Evolutionary conservation across 371 early-diverging fungal genomes (phyloP), one percentile per base, ranked within the genome.

Genomic region (Lichtheimia hyalospora): DNA sequence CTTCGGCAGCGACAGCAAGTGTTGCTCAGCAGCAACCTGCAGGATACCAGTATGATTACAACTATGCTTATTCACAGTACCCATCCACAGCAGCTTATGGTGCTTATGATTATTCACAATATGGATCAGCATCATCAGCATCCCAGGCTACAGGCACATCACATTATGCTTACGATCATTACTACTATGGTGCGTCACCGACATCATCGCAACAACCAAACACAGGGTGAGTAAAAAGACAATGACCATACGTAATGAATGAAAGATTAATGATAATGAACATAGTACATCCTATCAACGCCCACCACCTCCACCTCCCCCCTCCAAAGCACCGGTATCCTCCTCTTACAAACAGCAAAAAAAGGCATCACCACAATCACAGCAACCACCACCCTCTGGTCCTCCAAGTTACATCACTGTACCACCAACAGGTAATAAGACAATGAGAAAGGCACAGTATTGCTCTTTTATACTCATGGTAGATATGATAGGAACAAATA

Each of bases 31-130:
- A 46, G 18, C 21, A n/a, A 46, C 46, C 5, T 18, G 46, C 46
- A 13, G 43, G 25, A 24, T 54, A 64, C 53, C 57, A 54, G 34
- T 67, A 67, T 43, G 63, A 63, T 49, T 67, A 67, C 41, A 56
- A 40, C 51, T 61, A 66, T 50, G 66, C 43, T 24, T 63, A 63
- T 28, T 24, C 55, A 34, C 42, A 54, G 23, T 57, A 60, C 57
- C 34, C 34, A 34, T 2, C 34, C 10, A 34, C 34, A 5, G 54
- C 43, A 25, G 46, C 44, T 43, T 55, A 60, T 41, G 51, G 43
- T 18, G 57, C 52, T 57, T 63, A 57, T 53, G 57, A 57, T 52
- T 63, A 57, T 53, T 15, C 23, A 7, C 60, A 44, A 39, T 54
- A 64, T 43, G 14, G 44, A 18, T 56, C 61, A 57, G 25, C 54